Conservation (phyloP, 2,329 filamentous ascomycete species). For the Colletotrichum sp. region DNA sequence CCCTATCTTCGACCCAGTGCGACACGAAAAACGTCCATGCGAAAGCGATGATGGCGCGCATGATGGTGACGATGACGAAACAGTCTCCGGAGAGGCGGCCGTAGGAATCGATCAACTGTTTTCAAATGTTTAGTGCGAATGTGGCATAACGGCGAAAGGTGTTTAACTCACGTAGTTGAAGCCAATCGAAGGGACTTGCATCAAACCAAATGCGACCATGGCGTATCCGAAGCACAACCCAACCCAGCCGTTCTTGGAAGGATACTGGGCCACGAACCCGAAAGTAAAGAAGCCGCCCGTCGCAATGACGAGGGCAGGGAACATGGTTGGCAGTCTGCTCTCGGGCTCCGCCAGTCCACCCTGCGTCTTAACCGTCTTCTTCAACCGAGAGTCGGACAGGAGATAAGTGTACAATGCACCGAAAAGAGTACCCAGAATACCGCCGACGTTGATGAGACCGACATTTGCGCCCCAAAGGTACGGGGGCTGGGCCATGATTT, state of each 20-base stretch:
- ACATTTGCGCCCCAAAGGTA: slow-evolving; percentile 38
- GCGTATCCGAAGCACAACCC: slow-evolving; percentile 37
- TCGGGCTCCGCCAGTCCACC: slow-evolving; percentile 38
- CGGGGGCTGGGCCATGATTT: slow-evolving; percentile 31
- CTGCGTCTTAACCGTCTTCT: slow-evolving; percentile 23
- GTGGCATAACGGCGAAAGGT: not conserved
- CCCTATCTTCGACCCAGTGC: slow-evolving; percentile 47
- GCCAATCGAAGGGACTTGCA: slow-evolving; percentile 42
- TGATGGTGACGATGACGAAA: slow-evolving; percentile 56
- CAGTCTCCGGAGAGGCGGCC: slow-evolving; percentile 51
- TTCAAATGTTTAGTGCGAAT: not conserved
- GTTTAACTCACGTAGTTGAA: slow-evolving; percentile 40
- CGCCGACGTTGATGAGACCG: slow-evolving; percentile 38
- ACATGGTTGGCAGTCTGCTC: slow-evolving; percentile 32
- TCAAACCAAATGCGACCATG: slow-evolving; percentile 41
- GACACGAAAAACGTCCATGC: slow-evolving; percentile 60
- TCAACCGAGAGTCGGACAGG: slow-evolving; percentile 27
- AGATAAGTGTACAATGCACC: slow-evolving; percentile 32
- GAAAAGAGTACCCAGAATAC: slow-evolving; percentile 32
- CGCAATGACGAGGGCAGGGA: slow-evolving; percentile 31
- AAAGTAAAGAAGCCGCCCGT: slow-evolving; percentile 39
- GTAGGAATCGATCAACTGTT: slow-evolving; percentile 57
- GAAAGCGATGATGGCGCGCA: slow-evolving; percentile 54
- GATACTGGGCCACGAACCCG: slow-evolving; percentile 39
- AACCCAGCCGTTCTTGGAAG: slow-evolving; percentile 33